Conservation (phyloP, 2,329 filamentous ascomycete genomes). For the Harringtonia aguacate region DNA sequence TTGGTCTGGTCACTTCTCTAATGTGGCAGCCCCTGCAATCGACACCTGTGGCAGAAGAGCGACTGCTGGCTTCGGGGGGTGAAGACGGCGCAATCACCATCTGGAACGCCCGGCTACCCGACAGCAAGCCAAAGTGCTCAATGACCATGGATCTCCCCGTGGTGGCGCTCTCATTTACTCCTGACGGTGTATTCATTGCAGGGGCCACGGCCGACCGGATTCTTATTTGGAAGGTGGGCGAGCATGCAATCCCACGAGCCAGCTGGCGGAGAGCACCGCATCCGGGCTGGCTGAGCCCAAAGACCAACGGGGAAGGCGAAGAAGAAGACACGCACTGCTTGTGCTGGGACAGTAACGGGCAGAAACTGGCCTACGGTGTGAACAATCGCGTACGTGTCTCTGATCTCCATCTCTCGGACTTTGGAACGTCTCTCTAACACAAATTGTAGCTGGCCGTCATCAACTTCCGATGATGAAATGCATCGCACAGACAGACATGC, state of each 20-base stretch:
- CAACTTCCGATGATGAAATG: slow-evolving; percentile 3
- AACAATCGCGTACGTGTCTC: slow-evolving; percentile 48
- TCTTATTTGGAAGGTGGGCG: slow-evolving; percentile 55
- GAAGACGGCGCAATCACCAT: slow-evolving; percentile 53
- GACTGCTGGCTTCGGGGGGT: slow-evolving; percentile 49
- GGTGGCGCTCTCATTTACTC: slow-evolving; percentile 49
- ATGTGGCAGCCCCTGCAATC: slow-evolving; percentile 48
- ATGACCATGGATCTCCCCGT: slow-evolving; percentile 49
- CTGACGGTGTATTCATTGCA: slow-evolving; percentile 52
- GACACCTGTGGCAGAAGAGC: slow-evolving; percentile 31
- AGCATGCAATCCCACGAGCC: slow-evolving; percentile 45
- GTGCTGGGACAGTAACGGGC: slow-evolving; percentile 51
- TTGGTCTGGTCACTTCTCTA: slow-evolving; percentile 45
- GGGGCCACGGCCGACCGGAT: slow-evolving; percentile 48
- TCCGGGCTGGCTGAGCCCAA: slow-evolving; percentile 48
- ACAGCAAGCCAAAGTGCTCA: slow-evolving; percentile 45
- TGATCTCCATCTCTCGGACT: too few relatives aligned
- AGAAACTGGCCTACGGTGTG: slow-evolving; percentile 52
- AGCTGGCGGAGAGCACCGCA: slow-evolving; percentile 47
- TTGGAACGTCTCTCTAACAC: neutral
- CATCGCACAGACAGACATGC: too few relatives aligned
- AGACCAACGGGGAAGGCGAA: slow-evolving; percentile 38
- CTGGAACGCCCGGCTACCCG: slow-evolving; percentile 47
- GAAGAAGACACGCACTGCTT: slow-evolving; percentile 52
- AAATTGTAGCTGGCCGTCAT: slow-evolving; percentile 12